Evolutionary conservation across 768 basidiomycete genomes (phyloP).

Genomic region (Pleurotus tuber-regium): DNA sequence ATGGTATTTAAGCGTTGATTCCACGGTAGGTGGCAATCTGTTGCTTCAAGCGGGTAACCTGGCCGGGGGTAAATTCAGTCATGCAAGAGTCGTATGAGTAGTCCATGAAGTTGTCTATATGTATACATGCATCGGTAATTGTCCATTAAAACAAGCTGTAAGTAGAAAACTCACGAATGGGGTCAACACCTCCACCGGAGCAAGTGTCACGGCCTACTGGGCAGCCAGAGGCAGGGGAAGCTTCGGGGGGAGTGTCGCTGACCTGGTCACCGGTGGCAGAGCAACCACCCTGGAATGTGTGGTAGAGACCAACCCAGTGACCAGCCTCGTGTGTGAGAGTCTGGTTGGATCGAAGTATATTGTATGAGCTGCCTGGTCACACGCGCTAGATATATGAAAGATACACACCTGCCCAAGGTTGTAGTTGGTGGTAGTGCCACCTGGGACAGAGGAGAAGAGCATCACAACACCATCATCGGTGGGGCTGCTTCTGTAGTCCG

Average conservation of each 20-base stretch:
- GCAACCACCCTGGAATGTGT: slow-evolving; percentile 58
- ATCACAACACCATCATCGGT: slow-evolving; percentile 50
- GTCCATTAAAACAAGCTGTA: background rate
- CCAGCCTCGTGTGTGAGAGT: slow-evolving; percentile 57
- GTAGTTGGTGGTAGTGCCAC: slow-evolving; percentile 40
- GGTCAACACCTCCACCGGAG: slow-evolving; percentile 38
- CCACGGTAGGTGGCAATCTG: slow-evolving; percentile 46
- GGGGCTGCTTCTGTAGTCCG: slow-evolving; percentile 33
- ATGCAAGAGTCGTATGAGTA: slow-evolving; percentile 51
- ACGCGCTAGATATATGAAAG: background rate
- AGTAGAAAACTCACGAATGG: slow-evolving; percentile 34
- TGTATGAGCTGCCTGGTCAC: slow-evolving; percentile 19
- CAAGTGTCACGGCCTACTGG: slow-evolving; percentile 35
- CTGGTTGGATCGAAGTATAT: slow-evolving; percentile 17
- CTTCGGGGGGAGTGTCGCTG: slow-evolving; percentile 45
- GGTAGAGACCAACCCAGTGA: slow-evolving; percentile 61
- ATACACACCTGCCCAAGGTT: slow-evolving; percentile 40
- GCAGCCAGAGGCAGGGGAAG: slow-evolving; percentile 40
- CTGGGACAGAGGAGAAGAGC: slow-evolving; percentile 38
- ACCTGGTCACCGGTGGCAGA: slow-evolving; percentile 38
- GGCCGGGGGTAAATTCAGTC: slow-evolving; percentile 46
- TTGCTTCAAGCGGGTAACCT: slow-evolving; percentile 34
- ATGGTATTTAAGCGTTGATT: slow-evolving; percentile 27
- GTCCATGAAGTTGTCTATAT: slow-evolving; percentile 51
- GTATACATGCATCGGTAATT: background rate